Base-by-base conservation (phyloP, 2,329 filamentous ascomycete species). In the Xylaria arbuscula region DNA sequence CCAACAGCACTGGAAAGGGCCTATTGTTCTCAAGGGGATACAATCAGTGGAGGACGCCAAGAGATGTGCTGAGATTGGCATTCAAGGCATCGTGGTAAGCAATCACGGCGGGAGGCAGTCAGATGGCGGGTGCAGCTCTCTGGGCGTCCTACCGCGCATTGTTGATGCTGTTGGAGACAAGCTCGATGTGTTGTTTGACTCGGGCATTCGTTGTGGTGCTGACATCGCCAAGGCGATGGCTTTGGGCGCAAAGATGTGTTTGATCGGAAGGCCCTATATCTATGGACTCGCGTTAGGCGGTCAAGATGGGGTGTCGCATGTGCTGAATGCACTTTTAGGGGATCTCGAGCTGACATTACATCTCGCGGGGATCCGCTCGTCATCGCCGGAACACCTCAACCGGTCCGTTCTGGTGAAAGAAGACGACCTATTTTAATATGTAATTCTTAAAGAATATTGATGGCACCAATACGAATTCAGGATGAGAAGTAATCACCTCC, bases 181-280 rank as follows among this genome's bases (percentile, higher is more conserved):
- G 66, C 80, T 90, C 10, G 85, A 85, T 0, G 81, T 91, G 42
- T 85, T 91, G 42, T 85, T 91, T 15, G 90, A 92, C 72, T 84
- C 71, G 74, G 89, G 88, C 0, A 83, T 90, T 45, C 83, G 85
- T 22, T 81, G 85, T 45, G 88, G 87, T 0, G 86, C 86, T 0
- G 88, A 90, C 71, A 84, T 89, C 1, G 81, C 89, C 60, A 89
- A 89, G 74, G 86, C 86, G 0, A 76, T 89, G 5, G 87, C 86
- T 9, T 73, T 89, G 1, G 87, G 88, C 0, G 88, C 87, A 0
- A 87, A 83, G 36, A 86, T 85, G 9, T 87, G 85, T 38, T 88
- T 89, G 63, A 81, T 90, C 1, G 88, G 88, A 0, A 76, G 88
- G 3, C 81, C 89, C 2, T 90, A 86, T 83, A 81, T 90, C 17